Evolutionary conservation across 805 yeast genomes (phyloP).

Genomic region (Cyberlindnera petersonii): DNA sequence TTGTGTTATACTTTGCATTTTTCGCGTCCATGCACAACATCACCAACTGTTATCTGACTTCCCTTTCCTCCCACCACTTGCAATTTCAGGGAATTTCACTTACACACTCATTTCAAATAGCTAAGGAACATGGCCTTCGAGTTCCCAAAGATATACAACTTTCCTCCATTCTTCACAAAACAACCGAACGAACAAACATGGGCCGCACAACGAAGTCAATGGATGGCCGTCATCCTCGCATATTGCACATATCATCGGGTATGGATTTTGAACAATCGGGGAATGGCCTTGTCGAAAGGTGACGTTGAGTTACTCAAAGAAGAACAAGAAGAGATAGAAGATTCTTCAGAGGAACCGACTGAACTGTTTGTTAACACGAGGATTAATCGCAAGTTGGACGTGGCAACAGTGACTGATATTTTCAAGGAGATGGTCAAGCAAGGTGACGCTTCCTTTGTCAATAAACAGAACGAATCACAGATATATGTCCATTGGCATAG

Average conservation of each 20-base stretch:
- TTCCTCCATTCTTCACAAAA: slow-evolving; percentile 89
- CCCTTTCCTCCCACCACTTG: too few species aligned
- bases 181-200: slow-evolving; percentile 83
- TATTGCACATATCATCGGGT: slow-evolving; percentile 55
- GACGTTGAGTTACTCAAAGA: slow-evolving; percentile 23
- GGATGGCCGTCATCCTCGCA: slow-evolving; percentile 62
- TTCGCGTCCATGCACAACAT: too few species aligned
- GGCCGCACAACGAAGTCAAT: slow-evolving; percentile 70
- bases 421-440: slow-evolving; percentile 52
- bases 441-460: slow-evolving; percentile 54
- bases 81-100: neutral
- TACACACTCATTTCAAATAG: neutral
- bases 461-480: slow-evolving; percentile 37
- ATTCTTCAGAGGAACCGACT: slow-evolving; percentile 3
- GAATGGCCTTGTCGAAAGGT: slow-evolving; percentile 24
- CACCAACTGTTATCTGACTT: too few species aligned
- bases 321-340: slow-evolving; percentile 4
- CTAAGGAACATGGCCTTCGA: slow-evolving; percentile 8
- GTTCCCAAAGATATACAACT: slow-evolving; percentile 34
- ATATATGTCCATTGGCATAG: slow-evolving; percentile 59
- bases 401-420: slow-evolving; percentile 52
- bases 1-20: slow-evolving; percentile 1
- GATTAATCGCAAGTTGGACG: slow-evolving; percentile 51
- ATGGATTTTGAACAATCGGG: slow-evolving; percentile 48
- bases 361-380: slow-evolving; percentile 46